Percentiles rank a stretch among this genome's conserved stretches.
phyloP scores from a whole-genome alignment of 306 rosid species.

The Sindora glabra region DNA sequence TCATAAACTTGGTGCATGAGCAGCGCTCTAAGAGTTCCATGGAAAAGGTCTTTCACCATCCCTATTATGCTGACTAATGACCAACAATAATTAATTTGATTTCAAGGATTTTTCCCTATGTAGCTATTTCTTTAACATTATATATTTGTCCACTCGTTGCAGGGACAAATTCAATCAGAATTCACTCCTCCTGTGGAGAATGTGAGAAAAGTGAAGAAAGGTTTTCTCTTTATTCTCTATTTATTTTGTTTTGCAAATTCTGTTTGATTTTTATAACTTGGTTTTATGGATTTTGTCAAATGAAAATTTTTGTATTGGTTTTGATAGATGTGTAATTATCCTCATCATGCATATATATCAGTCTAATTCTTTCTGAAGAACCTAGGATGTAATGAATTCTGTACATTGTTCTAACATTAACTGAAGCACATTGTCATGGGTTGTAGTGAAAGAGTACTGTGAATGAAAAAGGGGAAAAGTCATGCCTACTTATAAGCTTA shows the following conservation, averaged over 20 bases:
- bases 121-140: constrained; percentile 3
- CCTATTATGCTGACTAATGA: too few species aligned
- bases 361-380: not conserved
- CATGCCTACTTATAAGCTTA: too few species aligned
- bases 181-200: constrained; percentile 29
- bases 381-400: not conserved
- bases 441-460: not conserved
- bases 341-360: not conserved
- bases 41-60: too few species aligned
- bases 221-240: constrained; percentile 23
- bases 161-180: constrained; percentile 47
- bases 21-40: constrained; percentile 36
- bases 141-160: constrained; percentile 19
- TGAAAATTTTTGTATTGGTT: not conserved
- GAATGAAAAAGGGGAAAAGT: too few species aligned
- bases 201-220: constrained; percentile 61
- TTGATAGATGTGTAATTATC: not conserved
- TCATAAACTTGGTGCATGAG: constrained; percentile 62
- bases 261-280: too few species aligned
- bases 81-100: too few species aligned
- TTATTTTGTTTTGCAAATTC: not conserved
- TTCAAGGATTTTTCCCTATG: not conserved
- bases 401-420: not conserved
- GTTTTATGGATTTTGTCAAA: too few species aligned
- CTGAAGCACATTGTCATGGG: not conserved